Conservation (phyloP, 2,329 filamentous ascomycete species). For the Amauroascus niger region DNA sequence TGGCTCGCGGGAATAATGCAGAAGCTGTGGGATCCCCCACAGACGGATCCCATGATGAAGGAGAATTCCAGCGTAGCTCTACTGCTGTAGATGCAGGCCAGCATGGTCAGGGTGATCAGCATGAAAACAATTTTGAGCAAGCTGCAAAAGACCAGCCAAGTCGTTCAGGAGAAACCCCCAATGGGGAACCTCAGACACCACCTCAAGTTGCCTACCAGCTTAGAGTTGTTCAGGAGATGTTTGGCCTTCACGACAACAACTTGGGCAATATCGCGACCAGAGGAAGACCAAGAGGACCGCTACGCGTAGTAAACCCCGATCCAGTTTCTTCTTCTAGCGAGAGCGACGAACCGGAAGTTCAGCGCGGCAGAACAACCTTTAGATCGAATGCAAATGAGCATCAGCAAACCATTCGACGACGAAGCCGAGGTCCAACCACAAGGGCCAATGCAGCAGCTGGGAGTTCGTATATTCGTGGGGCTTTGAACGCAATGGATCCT, state of each 20-base stretch:
- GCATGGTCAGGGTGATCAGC: background rate
- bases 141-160: background rate
- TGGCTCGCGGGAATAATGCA: background rate
- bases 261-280: background rate
- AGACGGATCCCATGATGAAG: background rate
- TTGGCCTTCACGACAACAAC: conserved; percentile 5
- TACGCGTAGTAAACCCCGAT: conserved; percentile 14
- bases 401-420: background rate
- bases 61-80: background rate
- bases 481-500: background rate
- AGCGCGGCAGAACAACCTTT: background rate
- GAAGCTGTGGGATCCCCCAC: too few species aligned
- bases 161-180: background rate
- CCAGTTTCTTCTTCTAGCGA: background rate
- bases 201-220: background rate
- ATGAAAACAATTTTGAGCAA: background rate
- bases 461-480: background rate
- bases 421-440: background rate
- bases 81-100: background rate
- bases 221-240: background rate
- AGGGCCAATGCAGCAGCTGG: background rate
- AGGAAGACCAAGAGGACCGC: background rate
- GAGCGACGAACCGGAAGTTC: background rate
- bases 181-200: background rate
- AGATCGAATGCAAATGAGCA: background rate